Base-by-base conservation (phyloP, 2,329 filamentous ascomycete genomes). In the Cladosporium colombiae region DNA sequence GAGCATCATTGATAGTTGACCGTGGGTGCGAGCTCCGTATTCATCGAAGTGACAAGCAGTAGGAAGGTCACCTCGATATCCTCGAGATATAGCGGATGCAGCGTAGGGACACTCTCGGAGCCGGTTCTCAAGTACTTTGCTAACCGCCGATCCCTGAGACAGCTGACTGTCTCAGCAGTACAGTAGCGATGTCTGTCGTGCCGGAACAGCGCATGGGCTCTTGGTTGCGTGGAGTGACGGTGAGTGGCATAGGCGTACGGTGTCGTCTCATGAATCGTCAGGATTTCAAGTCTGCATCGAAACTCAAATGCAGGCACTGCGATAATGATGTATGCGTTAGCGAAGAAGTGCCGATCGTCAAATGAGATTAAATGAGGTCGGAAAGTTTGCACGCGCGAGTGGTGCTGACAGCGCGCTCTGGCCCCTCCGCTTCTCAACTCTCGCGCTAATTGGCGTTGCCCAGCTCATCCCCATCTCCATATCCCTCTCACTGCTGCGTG, bases 401-500 rank as follows among this genome's bases (percentile, higher is more conserved):
- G 52, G 27, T 53, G 50, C 40, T 31, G 33, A 25, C 40, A 46
- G 40, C 56, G 56, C 56, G 56, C 18, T 46, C 56, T 59, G 35
- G 56, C 33, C 56, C 56, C 56, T 14, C 23, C 29, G 52, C 29
- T 29, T 16, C 33, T 56, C 61, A 63, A 55, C 61, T 56, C 49
- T n/a, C 46, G 21, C 60, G 60, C 60, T 62, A 55, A 62, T 55
- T 62, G 60, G 46, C 44, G 44, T 62, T 61, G 57, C 58, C 29
- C 37, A 50, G 40, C 58, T 35, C 58, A 33, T 61, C 58, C 27
- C 40, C 37, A 31, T 61, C 58, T 61, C 58, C 60, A 53, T 25
- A 44, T 18, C 27, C 11, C 40, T 35, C 29, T 33, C 31, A 53
- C 60, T 55, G 21, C 60, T 21, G 40, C n/a, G 37, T 49, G 37